Evolutionary conservation across 1,284 basidiomycete species (phyloP), one percentile per base, ranked within the genome.

Genomic region (Sporisorium graminicola): DNA sequence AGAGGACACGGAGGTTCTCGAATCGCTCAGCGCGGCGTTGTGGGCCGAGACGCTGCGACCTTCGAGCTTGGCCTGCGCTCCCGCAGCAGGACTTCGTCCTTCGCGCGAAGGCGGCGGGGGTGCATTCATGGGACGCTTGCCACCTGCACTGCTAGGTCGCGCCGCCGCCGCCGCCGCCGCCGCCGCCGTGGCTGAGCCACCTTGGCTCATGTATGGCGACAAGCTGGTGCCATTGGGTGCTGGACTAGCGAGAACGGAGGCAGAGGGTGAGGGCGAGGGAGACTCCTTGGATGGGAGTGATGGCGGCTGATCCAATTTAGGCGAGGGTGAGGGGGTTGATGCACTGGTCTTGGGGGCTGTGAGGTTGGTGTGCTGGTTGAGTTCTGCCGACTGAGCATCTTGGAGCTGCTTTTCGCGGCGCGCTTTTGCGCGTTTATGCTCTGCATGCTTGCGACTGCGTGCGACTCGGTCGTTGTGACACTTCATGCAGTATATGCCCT

Each of bases 401-500:
- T 62, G 56, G 26, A 73, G 65, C 59, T 77, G 66, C 49, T 77
- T 74, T 27, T 71, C 71, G 22, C 67, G 72, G 14, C 61, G 65
- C 2, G 71, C 65, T 27, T 62, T 74, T 33, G 70, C 71, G 8
- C 73, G 63, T 27, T 90, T 90, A 29, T 88, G 89, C 87, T 98
- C 94, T 2, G 93, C 92, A 85, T 98, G 94, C 72, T 93, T 90
- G 74, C 94, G 88, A 78, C 94, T 94, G 76, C 93, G 90, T 31
- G 94, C 94, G 83, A 98, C 96, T 62, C 97, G 92, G 71, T 98
- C 93, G 86, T 95, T 97, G 86, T 99, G 97, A 83, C 96, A 99
- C 58, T 91, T 82, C 95, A 98, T 98, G 86, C 96, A 99, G 86
- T 99, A 99, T 74, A 99, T 98, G 54, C 97, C 96, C 82, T 98